A percentile compares a stretch with the other conserved stretches of the same genome.
phyloP scores from a whole-genome alignment of 257 asterid genomes.

The Gentiana dahurica region DNA sequence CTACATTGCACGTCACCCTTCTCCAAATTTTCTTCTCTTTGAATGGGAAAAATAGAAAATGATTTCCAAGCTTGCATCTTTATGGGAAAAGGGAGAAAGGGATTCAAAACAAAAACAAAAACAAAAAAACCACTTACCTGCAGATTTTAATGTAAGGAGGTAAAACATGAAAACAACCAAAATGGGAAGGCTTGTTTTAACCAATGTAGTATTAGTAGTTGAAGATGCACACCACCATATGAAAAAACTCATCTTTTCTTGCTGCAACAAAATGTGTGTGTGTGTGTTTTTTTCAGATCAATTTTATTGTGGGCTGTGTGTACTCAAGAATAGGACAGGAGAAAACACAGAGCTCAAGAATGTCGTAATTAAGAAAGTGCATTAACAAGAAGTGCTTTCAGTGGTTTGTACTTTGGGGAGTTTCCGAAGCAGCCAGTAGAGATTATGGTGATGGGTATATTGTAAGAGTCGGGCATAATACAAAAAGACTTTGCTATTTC shows the following conservation, averaged over 20 bases:
- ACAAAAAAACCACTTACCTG: constrained; percentile 13
- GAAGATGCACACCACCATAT: constrained; percentile 1
- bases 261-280: neutral
- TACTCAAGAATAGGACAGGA: neutral
- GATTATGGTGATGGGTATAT: too few species aligned
- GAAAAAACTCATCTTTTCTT: constrained; percentile 8
- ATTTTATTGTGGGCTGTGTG: too few species aligned
- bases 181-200: neutral
- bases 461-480: too few species aligned
- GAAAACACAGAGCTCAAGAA: neutral
- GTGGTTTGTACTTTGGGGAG: neutral
- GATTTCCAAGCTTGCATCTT: neutral
- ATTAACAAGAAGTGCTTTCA: neutral
- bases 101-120: neutral
- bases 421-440: too few species aligned
- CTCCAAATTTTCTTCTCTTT: neutral
- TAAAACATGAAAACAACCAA: constrained; percentile 12
- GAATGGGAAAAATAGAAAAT: neutral
- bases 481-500: neutral
- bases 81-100: neutral
- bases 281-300: neutral
- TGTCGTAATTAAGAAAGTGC: neutral
- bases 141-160: constrained; percentile 10
- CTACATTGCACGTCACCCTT: neutral
- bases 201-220: neutral